A percentile compares a stretch with the other conserved stretches of the same genome.
These are phyloP conservation scores for Schizophyllum amplum DNA, from an alignment of 1,284 basidiomycete species.

Conservation along the genomic window DNA sequence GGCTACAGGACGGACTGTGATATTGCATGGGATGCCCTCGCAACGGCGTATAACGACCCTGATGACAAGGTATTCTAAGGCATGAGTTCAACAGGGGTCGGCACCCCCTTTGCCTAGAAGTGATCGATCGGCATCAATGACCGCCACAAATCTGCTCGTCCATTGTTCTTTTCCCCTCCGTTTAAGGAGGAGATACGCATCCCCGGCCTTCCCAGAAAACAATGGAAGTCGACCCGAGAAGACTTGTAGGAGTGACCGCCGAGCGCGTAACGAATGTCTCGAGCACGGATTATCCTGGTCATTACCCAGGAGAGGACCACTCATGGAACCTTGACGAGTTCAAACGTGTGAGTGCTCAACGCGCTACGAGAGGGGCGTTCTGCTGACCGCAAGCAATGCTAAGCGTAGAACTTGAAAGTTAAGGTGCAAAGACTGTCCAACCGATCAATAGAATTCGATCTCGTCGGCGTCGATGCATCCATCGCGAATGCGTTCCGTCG, in stretches of 20 bases:
- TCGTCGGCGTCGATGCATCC: conserved; percentile 93
- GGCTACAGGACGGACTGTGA: not conserved
- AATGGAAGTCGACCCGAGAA: conserved; percentile 18
- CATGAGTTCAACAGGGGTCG: not conserved
- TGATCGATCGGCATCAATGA: not conserved
- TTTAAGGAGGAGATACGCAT: not conserved
- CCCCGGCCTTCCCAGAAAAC: not conserved
- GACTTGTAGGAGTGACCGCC: conserved; percentile 39
- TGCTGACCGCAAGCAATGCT: not conserved
- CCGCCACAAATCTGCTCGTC: not conserved
- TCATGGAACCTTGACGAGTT: conserved; percentile 77
- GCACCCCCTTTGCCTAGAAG: not conserved
- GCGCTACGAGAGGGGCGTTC: conserved; percentile 13
- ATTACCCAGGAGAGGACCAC: conserved; percentile 78
- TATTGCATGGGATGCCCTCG: not conserved
- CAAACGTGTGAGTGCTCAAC: conserved; percentile 45
- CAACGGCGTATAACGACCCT: not conserved
- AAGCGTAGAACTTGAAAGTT: conserved; percentile 63
- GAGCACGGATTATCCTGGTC: conserved; percentile 82
- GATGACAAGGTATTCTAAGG: not conserved
- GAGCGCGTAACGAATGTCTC: conserved; percentile 79
- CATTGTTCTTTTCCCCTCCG: not conserved
- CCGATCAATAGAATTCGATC: conserved; percentile 86
- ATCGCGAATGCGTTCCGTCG: conserved; percentile 93
- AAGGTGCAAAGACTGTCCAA: conserved; percentile 74